These are phyloP conservation scores for Tricholoma matsutake DNA, from an alignment of 768 basidiomycete species.

Conservation along the genomic window DNA sequence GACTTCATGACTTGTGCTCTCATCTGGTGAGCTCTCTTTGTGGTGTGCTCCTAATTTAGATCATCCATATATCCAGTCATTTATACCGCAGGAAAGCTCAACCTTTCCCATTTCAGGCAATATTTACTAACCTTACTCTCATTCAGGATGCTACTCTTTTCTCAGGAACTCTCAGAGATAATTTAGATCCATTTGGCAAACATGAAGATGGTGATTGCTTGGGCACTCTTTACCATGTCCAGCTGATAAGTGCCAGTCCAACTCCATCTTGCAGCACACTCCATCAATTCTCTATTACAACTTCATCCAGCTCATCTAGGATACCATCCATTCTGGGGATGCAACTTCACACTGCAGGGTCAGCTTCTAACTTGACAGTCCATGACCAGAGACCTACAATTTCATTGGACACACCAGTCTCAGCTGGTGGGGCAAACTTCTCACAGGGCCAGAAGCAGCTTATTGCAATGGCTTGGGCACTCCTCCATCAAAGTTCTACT, in stretches of 20 bases:
- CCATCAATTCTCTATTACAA: too few species aligned
- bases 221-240: slow-evolving; percentile 79
- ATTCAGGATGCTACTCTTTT: slow-evolving; percentile 66
- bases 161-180: slow-evolving; percentile 74
- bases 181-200: slow-evolving; percentile 77
- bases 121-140: background rate
- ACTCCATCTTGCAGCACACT: slow-evolving; percentile 39
- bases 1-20: slow-evolving; percentile 76
- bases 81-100: slow-evolving; percentile 67
- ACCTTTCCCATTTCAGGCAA: too few species aligned
- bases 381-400: slow-evolving; percentile 55
- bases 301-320: too few species aligned
- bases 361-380: slow-evolving; percentile 47
- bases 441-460: slow-evolving; percentile 89
- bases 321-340: slow-evolving; percentile 28
- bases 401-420: slow-evolving; percentile 73
- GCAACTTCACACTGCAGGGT: slow-evolving; percentile 34
- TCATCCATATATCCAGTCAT: slow-evolving; percentile 49
- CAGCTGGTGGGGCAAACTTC: slow-evolving; percentile 85
- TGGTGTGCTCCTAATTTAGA: background rate
- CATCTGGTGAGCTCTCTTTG: slow-evolving; percentile 47
- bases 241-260: slow-evolving; percentile 58
- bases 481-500: slow-evolving; percentile 69
- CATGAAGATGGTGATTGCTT: slow-evolving; percentile 76
- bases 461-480: slow-evolving; percentile 83